Percentiles rank a stretch among this genome's conserved stretches.
These are phyloP conservation scores for Penstemon eatonii DNA, from an alignment of 257 asterid species.

Conservation along the genomic window DNA sequence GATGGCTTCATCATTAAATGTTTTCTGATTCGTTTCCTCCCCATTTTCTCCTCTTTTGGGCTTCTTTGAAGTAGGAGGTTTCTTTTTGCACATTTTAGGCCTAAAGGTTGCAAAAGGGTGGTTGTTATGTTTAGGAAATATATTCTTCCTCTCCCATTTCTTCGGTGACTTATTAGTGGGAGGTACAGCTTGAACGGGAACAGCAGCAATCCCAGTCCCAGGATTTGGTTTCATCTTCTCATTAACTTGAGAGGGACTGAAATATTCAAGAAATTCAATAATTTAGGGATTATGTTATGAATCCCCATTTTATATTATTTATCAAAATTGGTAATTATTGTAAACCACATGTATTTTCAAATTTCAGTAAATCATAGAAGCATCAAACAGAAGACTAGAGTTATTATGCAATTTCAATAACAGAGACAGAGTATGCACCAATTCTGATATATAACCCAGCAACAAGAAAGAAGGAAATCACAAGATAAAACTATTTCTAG, in stretches of 20 bases:
- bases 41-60: conserved; percentile 19
- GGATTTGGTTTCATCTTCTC: conserved; percentile 27
- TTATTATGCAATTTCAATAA: background rate
- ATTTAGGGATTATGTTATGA: no score
- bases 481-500: background rate
- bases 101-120: conserved; percentile 4
- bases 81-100: conserved; percentile 16
- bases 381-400: background rate
- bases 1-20: conserved; percentile 26
- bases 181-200: conserved; percentile 43
- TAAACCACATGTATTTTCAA: background rate
- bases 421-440: background rate
- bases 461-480: background rate
- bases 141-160: conserved; percentile 17
- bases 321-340: background rate
- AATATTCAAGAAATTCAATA: conserved; percentile 1
- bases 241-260: conserved; percentile 18
- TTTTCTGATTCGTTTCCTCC: conserved; percentile 27
- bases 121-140: conserved; percentile 19
- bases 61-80: conserved; percentile 28
- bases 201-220: conserved; percentile 32
- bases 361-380: no score
- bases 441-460: background rate
- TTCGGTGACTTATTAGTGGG: conserved; percentile 17
- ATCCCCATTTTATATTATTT: no score